Conservation (phyloP, 768 basidiomycete genomes). For the Mycena olivaceomarginata region DNA sequence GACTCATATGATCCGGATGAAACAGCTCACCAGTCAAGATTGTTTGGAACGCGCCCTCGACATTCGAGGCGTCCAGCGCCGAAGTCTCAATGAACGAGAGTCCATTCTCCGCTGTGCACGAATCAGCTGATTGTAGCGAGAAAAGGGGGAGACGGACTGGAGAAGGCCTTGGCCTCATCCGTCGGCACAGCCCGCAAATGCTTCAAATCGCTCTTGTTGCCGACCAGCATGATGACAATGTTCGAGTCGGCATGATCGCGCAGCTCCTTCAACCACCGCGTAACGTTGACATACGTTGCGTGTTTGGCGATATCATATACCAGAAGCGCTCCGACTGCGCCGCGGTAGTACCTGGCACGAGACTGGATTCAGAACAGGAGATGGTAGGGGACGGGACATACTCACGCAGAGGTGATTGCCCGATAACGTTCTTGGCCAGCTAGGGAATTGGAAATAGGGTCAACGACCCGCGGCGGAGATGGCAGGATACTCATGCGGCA, state of each 20-base stretch:
- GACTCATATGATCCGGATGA: slow-evolving; percentile 13
- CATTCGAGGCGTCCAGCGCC: slow-evolving; percentile 99
- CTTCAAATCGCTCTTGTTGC: slow-evolving; percentile 99
- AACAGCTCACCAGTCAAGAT: slow-evolving; percentile 88
- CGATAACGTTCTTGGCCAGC: slow-evolving; percentile 98
- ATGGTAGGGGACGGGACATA: slow-evolving; percentile 38
- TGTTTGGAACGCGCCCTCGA: slow-evolving; percentile 97
- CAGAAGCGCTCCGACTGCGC: slow-evolving; percentile 93
- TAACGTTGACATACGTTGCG: slow-evolving; percentile 95
- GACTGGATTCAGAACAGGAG: slow-evolving; percentile 18
- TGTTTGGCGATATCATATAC: slow-evolving; percentile 98
- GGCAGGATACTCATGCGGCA: neutral
- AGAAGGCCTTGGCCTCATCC: slow-evolving; percentile 96
- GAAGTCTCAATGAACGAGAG: slow-evolving; percentile 99
- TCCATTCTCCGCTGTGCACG: slow-evolving; percentile 85
- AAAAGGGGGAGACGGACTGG: slow-evolving; percentile 71
- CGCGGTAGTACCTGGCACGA: slow-evolving; percentile 91
- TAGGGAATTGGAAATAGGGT: slow-evolving; percentile 52
- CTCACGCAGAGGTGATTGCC: slow-evolving; percentile 96
- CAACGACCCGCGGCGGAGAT: neutral
- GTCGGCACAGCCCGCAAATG: slow-evolving; percentile 97
- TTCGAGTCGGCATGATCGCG: slow-evolving; percentile 96
- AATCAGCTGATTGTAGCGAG: neutral
- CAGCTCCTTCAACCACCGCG: slow-evolving; percentile 97
- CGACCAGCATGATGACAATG: slow-evolving; percentile 97